Evolutionary conservation across 805 yeast genomes (phyloP).

Genomic region (Kluyveromyces starmeri): DNA sequence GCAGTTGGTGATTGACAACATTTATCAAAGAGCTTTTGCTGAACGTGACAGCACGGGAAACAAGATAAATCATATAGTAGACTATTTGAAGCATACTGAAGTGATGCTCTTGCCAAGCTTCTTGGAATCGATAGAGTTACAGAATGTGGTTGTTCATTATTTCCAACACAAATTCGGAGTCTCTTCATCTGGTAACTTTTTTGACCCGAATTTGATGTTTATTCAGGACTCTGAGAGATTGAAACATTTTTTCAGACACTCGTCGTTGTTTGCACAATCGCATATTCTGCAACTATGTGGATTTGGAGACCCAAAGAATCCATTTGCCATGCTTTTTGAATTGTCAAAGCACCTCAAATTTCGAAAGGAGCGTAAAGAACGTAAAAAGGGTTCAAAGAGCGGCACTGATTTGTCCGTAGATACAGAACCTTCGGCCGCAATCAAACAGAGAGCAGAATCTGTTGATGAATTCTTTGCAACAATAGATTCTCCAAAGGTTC

Average conservation of each 20-base stretch:
- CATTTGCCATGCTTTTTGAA: constrained; percentile 66
- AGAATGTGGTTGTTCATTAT: constrained; percentile 53
- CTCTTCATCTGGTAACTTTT: constrained; percentile 57
- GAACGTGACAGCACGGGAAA: constrained; percentile 28
- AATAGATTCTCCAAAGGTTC: constrained; percentile 20
- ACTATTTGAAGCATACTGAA: constrained; percentile 47
- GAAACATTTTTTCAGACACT: constrained; percentile 69
- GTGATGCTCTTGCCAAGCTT: constrained; percentile 54
- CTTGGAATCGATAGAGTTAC: constrained; percentile 44
- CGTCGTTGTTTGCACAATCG: constrained; percentile 66
- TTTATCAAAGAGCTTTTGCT: constrained; percentile 45
- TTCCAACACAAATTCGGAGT: constrained; percentile 56
- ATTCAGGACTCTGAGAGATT: constrained; percentile 30
- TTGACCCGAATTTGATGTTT: constrained; percentile 37
- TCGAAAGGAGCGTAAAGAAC: constrained; percentile 62
- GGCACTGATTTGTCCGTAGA: not conserved
- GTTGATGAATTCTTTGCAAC: constrained; percentile 18
- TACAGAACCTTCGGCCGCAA: not conserved
- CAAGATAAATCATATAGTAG: constrained; percentile 27
- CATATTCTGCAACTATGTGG: constrained; percentile 70
- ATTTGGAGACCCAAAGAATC: constrained; percentile 66
- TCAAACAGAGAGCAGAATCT: not conserved
- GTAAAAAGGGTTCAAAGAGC: constrained; percentile 33
- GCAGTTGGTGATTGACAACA: constrained; percentile 69
- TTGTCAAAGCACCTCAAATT: constrained; percentile 65